phyloP scores from a whole-genome alignment of 1,139 yeast species.

The Geotrichum klebahnii region DNA sequence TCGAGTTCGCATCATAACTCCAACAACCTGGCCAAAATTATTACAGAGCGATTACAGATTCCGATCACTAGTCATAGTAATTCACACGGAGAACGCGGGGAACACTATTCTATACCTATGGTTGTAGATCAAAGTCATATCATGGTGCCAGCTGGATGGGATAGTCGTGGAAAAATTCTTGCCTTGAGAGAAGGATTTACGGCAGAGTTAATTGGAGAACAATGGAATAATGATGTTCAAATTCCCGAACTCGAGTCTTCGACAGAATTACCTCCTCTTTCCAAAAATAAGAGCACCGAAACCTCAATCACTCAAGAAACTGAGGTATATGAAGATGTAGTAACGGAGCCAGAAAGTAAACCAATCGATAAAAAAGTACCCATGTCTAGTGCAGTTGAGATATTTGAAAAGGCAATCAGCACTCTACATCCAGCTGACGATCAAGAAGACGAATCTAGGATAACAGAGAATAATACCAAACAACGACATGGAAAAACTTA shows the following conservation, averaged over 20 bases:
- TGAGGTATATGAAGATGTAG: constrained; percentile 13
- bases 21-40: constrained; percentile 24
- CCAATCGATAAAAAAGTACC: constrained; percentile 6
- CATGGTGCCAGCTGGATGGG: constrained; percentile 46
- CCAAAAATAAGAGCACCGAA: not conserved
- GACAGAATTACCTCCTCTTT: not conserved
- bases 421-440: constrained; percentile 7
- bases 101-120: constrained; percentile 30
- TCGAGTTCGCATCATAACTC: constrained; percentile 13
- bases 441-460: constrained; percentile 2
- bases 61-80: constrained; percentile 23
- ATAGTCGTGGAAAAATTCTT: constrained; percentile 38
- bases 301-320: not conserved
- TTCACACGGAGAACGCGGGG: constrained; percentile 17
- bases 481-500: not conserved
- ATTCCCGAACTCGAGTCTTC: not conserved
- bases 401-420: constrained; percentile 8
- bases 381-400: constrained; percentile 7
- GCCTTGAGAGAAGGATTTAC: constrained; percentile 35
- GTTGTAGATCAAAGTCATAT: constrained; percentile 41
- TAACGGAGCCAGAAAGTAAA: constrained; percentile 6
- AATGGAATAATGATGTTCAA: constrained; percentile 23
- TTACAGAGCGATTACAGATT: constrained; percentile 31
- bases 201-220: constrained; percentile 23
- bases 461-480: not conserved